Evolutionary conservation across 2,329 filamentous ascomycete species (phyloP), one percentile per base, ranked within the genome.

Genomic region (Myriosclerotinia curreyana): DNA sequence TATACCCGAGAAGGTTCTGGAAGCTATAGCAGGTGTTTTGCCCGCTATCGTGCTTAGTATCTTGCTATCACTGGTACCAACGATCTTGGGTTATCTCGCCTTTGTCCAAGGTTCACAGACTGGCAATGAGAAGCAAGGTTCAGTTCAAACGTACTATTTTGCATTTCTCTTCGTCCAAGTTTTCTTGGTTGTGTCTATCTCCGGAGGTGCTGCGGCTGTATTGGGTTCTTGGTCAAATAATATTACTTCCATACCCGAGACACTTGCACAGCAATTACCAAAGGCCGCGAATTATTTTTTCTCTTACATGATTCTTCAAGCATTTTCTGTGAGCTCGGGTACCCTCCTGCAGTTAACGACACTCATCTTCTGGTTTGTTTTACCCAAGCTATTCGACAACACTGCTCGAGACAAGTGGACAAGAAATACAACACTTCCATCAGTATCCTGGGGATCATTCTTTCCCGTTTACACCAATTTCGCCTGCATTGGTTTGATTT

Each of bases 401-500:
- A 99, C 95, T 1, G 84, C 86, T 0, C 80, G 86, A 3, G 85
- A 88, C 74, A 98, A 98, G 77, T 98, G 94, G 86, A 82, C 80
- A 7, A 85, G 95, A 61, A 93, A 96, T 72, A 94, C 91, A 11
- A 86, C 82, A 20, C 81, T 98, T 42, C 86, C 86, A 40, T 84
- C 85, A 58, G 87, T 98, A 67, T 86, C 87, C 62, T 99, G 96
- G 95, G 95, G 95, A 11, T 88, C 87, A 0, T 94, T 96, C 79
- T 99, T 98, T 76, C 95, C 95, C 0, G 88, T 96, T 0, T 99
- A 98, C 76, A 97, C 95, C 63, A 97, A 96, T 74, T 91, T 99
- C 71, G 95, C 93, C 51, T 96, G 91, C 68, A 98, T 99, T 70
- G 92, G 86, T 1, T 76, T 96, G 50, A 88, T 98, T 48, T 99